Conservation (phyloP, 441 rosid species). For the Erodium texanum region DNA sequence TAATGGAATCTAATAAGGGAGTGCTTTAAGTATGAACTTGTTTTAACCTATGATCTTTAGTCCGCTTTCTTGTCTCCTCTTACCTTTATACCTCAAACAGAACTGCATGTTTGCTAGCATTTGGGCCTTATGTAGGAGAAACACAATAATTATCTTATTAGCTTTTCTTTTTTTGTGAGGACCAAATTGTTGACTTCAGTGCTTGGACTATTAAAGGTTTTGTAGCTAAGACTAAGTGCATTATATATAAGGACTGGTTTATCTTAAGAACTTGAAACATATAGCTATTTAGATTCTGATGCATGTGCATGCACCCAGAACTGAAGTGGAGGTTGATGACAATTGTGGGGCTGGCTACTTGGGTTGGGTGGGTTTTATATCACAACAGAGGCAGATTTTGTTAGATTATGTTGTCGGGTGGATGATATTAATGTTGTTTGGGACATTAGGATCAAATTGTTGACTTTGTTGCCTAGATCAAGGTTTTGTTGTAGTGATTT, state of each 20-base stretch:
- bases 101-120: too few species aligned
- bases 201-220: not conserved
- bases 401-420: too few species aligned
- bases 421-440: not conserved
- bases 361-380: not conserved
- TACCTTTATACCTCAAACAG: too few species aligned
- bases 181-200: not conserved
- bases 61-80: too few species aligned
- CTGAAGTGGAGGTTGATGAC: not conserved
- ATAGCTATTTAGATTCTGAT: too few species aligned
- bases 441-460: not conserved
- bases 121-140: too few species aligned
- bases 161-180: not conserved
- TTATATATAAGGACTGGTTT: too few species aligned
- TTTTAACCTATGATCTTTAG: too few species aligned
- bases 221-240: too few species aligned
- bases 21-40: not conserved
- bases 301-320: not conserved
- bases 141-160: not conserved
- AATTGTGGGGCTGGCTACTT: not conserved
- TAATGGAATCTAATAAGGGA: not conserved
- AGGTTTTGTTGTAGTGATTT: not conserved
- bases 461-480: not conserved
- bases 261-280: too few species aligned
- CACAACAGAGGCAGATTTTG: not conserved